Base-by-base conservation (phyloP, 192 early-diverging fungal species). In the Backusella westeae region DNA sequence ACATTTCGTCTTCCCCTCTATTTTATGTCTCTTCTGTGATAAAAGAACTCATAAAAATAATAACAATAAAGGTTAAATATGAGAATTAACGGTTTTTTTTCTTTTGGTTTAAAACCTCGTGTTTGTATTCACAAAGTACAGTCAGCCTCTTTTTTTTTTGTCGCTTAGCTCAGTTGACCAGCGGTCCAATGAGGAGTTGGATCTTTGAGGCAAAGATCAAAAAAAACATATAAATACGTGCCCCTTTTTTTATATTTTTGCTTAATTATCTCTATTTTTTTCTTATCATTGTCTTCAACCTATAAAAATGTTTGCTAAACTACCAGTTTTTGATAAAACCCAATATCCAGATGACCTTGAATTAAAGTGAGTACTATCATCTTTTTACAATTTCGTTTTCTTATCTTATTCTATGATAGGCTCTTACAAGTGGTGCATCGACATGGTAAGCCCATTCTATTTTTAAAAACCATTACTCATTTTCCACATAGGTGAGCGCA, bases 341-440 rank as follows among this genome's bases (percentile, higher is more conserved):
- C 52, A 75, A n/a, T 79, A 79, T 71, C 80, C 80, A 42, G 34
- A 69, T 34, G 76, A 77, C 9, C n/a, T 81, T 1, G 69, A 81
- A n/a, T 38, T 81, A 39, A 75, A 69, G 80, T 75, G 72, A 65
- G 42, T 74, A 2, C 42, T 19, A 72, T 52, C 4, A 19, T 12
- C 19, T 32, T 32, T 32, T 32, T 32, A 32, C 38, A 39, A 9
- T 39, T 10, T 39, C 8, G 8, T 32, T 5, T 46, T n/a, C 49
- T 9, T 68, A 5, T 21, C 7, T n/a, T 6, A 3, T 15, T 2
- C 41, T 38, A 46, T 49, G 32, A n/a, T 49, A 83, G 79, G 38
- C 63, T 79, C 4, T 46, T 84, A 34, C 84, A 85, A 56, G 69
- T 85, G 12, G 76, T 85, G 15, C 84, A 85, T 72, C 75, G 84